Conservation (phyloP, 2,329 filamentous ascomycete genomes). For the Fusarium phyllophilum region DNA sequence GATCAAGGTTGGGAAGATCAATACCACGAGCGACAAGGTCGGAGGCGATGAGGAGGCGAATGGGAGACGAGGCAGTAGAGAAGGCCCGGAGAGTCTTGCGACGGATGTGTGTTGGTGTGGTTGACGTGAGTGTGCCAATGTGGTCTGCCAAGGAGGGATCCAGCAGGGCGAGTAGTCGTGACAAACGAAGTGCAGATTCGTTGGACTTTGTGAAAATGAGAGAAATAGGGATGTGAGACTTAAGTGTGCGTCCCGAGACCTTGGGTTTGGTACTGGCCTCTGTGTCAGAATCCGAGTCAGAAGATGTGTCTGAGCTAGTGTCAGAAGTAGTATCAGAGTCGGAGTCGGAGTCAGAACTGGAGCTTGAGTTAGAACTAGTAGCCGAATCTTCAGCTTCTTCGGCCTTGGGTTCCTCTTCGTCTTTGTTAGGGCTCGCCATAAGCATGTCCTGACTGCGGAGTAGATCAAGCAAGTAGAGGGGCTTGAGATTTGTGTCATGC, state of each 20-base stretch:
- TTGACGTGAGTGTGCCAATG: conserved; percentile 80
- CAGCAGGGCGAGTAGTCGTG: conserved; percentile 78
- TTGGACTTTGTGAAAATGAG: conserved; percentile 93
- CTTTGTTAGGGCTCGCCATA: conserved; percentile 25
- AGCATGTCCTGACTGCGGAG: conserved; percentile 67
- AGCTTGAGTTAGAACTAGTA: conserved; percentile 36
- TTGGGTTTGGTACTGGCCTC: conserved; percentile 42
- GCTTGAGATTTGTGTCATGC: conserved; percentile 76
- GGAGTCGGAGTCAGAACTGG: conserved; percentile 47
- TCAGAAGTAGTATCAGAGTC: conserved; percentile 46
- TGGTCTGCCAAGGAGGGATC: conserved; percentile 65
- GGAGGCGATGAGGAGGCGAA: conserved; percentile 85
- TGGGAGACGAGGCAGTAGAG: conserved; percentile 69
- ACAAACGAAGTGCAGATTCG: conserved; percentile 86
- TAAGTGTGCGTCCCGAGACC: conserved; percentile 26
- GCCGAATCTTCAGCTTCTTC: conserved; percentile 52
- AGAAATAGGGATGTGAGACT: conserved; percentile 56
- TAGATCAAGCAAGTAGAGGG: conserved; percentile 84
- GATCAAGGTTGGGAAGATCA: conserved; percentile 80
- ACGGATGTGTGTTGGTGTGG: conserved; percentile 76
- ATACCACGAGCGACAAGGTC: conserved; percentile 94
- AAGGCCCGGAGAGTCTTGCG: conserved; percentile 76
- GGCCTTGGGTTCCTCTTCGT: conserved; percentile 18
- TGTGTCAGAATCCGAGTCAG: conserved; percentile 45
- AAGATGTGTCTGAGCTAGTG: conserved; percentile 38